Conservation (phyloP, 345 rosid genomes). For the Eucalyptus viminalis region DNA sequence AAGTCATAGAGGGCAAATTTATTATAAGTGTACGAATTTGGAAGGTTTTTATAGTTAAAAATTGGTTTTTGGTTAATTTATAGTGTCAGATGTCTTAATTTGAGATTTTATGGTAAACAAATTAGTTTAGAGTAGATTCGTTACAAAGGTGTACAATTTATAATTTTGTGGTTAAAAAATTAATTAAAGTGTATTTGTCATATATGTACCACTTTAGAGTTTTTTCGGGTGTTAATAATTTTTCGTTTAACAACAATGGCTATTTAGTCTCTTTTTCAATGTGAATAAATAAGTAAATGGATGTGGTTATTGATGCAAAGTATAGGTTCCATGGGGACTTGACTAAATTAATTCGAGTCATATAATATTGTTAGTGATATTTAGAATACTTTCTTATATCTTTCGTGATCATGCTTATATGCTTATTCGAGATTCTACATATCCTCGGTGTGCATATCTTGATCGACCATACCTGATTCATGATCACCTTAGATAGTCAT, state of each 20-base stretch:
- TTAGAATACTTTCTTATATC: neutral
- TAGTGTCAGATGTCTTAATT: accelerated
- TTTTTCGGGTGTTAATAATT: accelerated
- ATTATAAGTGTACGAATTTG: no score
- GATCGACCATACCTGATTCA: no score
- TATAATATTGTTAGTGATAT: neutral
- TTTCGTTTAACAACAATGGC: neutral
- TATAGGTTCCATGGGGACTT: neutral
- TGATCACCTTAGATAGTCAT: neutral
- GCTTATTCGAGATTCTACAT: neutral
- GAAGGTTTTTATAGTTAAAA: no score
- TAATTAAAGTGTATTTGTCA: no score
- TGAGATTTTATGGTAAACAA: no score
- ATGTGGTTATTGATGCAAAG: neutral
- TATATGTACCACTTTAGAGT: no score
- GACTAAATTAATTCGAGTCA: neutral
- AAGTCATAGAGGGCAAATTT: no score
- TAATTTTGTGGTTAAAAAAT: no score
- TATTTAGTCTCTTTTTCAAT: neutral
- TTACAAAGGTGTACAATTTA: no score
- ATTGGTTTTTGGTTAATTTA: no score
- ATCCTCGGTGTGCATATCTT: neutral
- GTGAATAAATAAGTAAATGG: neutral
- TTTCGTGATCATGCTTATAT: neutral
- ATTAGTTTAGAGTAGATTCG: accelerated